These are phyloP conservation scores for Aegilops tauschii DNA, from an alignment of 176 grass and related monocot species.

Conservation along the genomic window DNA sequence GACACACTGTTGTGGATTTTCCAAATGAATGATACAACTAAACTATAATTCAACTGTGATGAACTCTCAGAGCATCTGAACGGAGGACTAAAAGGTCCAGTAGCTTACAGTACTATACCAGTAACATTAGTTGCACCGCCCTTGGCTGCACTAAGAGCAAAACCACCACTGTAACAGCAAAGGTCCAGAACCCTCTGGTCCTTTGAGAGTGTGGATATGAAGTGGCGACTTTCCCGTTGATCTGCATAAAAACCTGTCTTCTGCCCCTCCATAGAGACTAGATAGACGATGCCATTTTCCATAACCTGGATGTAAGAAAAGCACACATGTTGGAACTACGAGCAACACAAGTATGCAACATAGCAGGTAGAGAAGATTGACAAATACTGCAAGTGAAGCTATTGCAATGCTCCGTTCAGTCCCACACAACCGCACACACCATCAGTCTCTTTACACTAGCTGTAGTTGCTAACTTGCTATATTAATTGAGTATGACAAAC, in stretches of 20 bases:
- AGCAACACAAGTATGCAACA: background rate
- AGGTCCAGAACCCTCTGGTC: conserved; percentile 73
- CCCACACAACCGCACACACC: background rate
- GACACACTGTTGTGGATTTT: background rate
- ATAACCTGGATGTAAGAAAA: conserved; percentile 53
- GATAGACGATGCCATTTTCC: conserved; percentile 81
- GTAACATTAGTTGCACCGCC: conserved; percentile 76
- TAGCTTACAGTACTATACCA: conserved; percentile 69
- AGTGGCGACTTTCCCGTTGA: conserved; percentile 73
- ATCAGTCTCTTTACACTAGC: conserved; percentile 11
- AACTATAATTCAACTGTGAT: background rate
- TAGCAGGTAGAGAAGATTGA: background rate
- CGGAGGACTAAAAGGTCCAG: conserved; percentile 21
- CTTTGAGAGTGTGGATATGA: conserved; percentile 75
- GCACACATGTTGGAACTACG: background rate
- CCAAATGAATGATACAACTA: background rate
- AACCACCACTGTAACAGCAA: conserved; percentile 93
- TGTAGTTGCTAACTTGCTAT: background rate
- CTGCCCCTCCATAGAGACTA: conserved; percentile 83
- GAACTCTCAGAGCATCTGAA: conserved; percentile 23
- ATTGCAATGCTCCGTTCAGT: background rate
- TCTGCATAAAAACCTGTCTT: conserved; percentile 99
- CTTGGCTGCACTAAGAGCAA: conserved; percentile 70
- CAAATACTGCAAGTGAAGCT: background rate
- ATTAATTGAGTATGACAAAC: background rate